Conservation (phyloP, 139 green algal genomes). For the Tetradesmus lagerheimii region DNA sequence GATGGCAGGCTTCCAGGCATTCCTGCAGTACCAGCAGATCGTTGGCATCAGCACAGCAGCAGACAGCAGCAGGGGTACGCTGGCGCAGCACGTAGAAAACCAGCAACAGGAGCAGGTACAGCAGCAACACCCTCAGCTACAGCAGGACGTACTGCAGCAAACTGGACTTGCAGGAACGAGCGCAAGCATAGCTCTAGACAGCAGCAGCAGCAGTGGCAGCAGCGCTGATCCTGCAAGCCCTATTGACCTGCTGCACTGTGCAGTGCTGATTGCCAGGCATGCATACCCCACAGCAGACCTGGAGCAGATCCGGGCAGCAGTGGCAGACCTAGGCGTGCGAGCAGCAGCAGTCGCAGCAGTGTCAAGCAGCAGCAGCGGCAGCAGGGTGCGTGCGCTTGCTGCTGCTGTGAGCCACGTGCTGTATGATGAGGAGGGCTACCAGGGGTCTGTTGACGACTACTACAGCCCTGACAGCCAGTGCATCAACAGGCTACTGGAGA, state of each 20-base stretch:
- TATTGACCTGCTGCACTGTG: not conserved
- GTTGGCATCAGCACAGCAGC: not conserved
- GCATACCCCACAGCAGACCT: not conserved
- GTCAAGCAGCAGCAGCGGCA: not conserved
- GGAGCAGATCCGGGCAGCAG: not conserved
- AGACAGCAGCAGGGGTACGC: not conserved
- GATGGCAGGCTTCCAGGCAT: not conserved
- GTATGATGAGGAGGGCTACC: conserved; percentile 4
- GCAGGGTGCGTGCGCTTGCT: conserved; percentile 7
- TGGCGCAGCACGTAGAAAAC: not conserved
- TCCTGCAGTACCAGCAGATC: not conserved
- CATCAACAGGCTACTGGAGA: conserved; percentile 19
- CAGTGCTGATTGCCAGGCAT: not conserved
- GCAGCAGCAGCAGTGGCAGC: not conserved
- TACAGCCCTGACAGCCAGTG: conserved; percentile 12
- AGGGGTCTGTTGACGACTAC: not conserved
- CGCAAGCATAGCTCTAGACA: not conserved
- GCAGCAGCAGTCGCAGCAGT: not conserved
- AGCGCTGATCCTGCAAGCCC: not conserved
- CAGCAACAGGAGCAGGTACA: not conserved
- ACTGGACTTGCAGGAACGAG: not conserved
- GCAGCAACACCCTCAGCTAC: no score
- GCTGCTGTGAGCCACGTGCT: conserved; percentile 11
- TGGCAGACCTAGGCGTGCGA: not conserved
- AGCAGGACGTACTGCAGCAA: not conserved